A percentile compares a stretch with the other conserved stretches of the same genome.
Conservation (phyloP, 2,329 filamentous ascomycete species). For the Exophiala spinifera region DNA sequence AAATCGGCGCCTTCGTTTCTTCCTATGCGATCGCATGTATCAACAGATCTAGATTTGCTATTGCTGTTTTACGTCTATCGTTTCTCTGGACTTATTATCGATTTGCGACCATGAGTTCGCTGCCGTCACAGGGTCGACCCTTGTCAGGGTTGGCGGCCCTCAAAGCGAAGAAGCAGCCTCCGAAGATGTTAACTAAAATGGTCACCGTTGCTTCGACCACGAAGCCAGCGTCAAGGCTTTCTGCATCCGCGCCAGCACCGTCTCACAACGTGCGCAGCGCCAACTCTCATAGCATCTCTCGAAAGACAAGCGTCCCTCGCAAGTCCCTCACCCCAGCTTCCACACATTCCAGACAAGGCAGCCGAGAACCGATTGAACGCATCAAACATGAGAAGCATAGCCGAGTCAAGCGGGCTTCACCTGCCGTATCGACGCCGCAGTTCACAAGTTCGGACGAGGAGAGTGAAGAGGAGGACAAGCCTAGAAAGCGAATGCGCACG, state of each 20-base stretch:
- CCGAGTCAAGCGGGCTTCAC: conserved; percentile 26
- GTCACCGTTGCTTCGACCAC: conserved; percentile 13
- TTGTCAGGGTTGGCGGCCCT: conserved; percentile 20
- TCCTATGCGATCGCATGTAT: neutral
- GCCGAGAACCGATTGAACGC: conserved; percentile 25
- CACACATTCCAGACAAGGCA: conserved; percentile 22
- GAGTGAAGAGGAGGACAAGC: conserved; percentile 30
- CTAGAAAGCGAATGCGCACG: conserved; percentile 40
- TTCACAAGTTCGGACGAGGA: conserved; percentile 33
- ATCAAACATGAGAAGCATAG: conserved; percentile 20
- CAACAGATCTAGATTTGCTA: neutral
- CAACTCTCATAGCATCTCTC: conserved; percentile 13
- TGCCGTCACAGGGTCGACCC: conserved; percentile 19
- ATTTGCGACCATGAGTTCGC: conserved; percentile 9
- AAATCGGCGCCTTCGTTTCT: neutral
- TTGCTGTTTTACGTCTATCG: neutral
- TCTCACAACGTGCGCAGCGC: conserved; percentile 1
- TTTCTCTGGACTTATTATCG: neutral
- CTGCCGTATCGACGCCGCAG: conserved; percentile 25
- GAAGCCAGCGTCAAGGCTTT: conserved; percentile 11
- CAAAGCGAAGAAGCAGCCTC: conserved; percentile 24
- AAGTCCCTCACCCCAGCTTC: conserved; percentile 25
- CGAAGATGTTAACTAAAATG: conserved; percentile 24
- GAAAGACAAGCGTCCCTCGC: conserved; percentile 11
- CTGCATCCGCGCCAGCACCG: neutral